Percentiles rank a stretch among this genome's conserved stretches.
Evolutionary conservation across 225 moss, liverwort and hornwort species (phyloP).

Genomic region (Neckera pumila): DNA sequence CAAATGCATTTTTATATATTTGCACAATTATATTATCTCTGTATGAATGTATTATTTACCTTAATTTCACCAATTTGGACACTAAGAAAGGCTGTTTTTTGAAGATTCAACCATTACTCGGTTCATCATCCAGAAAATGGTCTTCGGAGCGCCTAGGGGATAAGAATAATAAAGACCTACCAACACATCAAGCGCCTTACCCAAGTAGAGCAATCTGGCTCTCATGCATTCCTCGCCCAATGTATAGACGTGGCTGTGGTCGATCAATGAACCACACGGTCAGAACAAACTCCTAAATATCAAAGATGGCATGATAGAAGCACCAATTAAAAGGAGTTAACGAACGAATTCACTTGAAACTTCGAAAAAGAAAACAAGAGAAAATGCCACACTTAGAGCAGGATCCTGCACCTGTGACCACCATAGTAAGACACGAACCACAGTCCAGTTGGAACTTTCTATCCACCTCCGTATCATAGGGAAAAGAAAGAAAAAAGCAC

Average conservation of each 20-base stretch:
- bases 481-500: constrained; percentile 71
- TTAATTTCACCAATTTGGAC: neutral
- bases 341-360: neutral
- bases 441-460: constrained; percentile 77
- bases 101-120: neutral
- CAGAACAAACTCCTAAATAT: neutral
- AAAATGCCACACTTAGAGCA: neutral
- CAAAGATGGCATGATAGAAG: neutral
- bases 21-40: neutral
- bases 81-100: neutral
- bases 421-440: constrained; percentile 75
- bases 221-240: constrained; percentile 98
- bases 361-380: neutral
- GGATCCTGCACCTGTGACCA: constrained; percentile 75
- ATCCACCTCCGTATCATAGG: constrained; percentile 89
- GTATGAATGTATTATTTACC: neutral
- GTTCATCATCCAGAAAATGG: neutral
- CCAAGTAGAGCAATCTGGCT: constrained; percentile 75
- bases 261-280: neutral
- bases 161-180: neutral
- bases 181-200: constrained; percentile 15
- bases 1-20: too few relatives aligned
- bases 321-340: neutral
- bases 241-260: constrained; percentile 75
- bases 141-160: neutral